Base-by-base conservation (phyloP, 352 stramenopile species). In the Pythium vanterpoolii region DNA sequence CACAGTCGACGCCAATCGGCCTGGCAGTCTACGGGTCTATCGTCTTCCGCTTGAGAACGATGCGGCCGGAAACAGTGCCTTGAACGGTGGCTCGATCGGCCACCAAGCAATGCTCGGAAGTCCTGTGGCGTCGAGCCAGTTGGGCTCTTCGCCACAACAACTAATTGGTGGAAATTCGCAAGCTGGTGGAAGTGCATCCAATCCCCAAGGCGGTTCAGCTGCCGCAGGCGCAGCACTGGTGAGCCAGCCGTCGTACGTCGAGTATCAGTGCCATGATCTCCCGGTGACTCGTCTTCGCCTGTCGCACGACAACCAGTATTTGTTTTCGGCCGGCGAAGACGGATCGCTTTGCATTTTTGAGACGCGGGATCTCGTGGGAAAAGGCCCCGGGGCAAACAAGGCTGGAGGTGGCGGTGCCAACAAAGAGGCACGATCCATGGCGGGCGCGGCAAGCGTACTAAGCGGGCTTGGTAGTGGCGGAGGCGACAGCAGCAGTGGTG, bases 271-370 rank as follows among this genome's bases (percentile, higher is more conserved):
- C 23, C 85, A 94, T 23, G 85, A 94, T 48, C 64, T 90, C 11
- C 79, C 82, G 3, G 81, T 94, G 18, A 87, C 85, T 30, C 67
- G 85, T 0, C 69, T 94, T 31, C 73, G 85, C 1, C 53, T 94
- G 28, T 94, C 85, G 11, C 88, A 83, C 50, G 91, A 98, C 65
- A 95, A 97, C 53, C 83, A 96, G 51, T 96, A 78, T 49, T 69
- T 98, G n/a, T 91, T 98, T 60, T 95, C 87, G n/a, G 83, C 86
- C 6, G 93, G 93, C 36, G 90, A 98, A 71, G 89, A 96, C 52
- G 94, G 95, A 8, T 92, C 79, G 34, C 45, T 98, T 24, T 95
- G 79, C 42, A 93, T 98, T 28, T 97, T 97, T 36, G 90, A 97
- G 55, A 90, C 82, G 0, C 76, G 78, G 39, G 84, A 91, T 50